A percentile compares a stretch with the other conserved stretches of the same genome.
Conservation (phyloP, 305 asterid genomes). For the Ilex paraguariensis region DNA sequence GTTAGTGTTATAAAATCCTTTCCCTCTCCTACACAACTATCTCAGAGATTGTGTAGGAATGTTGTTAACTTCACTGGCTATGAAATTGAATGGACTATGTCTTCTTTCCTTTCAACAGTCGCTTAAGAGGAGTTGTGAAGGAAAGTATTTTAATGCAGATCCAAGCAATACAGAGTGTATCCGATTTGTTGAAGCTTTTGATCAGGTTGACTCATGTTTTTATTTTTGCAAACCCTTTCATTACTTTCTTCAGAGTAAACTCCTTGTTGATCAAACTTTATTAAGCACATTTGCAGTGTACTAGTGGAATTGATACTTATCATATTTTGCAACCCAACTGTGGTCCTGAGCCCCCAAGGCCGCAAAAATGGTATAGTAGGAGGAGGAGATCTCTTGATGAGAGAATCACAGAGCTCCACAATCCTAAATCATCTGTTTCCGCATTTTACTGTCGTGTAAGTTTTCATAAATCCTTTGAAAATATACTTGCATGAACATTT, state of each 20-base stretch:
- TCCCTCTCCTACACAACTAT: too few species aligned
- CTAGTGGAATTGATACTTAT: neutral
- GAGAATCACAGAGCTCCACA: neutral
- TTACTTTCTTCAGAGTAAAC: too few species aligned
- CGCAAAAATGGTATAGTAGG: neutral
- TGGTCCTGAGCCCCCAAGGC: neutral
- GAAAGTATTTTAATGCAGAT: conserved; percentile 4
- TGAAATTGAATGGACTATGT: too few species aligned
- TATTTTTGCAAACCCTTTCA: too few species aligned
- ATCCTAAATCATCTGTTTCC: neutral
- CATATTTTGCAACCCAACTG: conserved; percentile 10
- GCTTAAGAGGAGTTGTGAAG: conserved; percentile 2
- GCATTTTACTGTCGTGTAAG: conserved; percentile 9
- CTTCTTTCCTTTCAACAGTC: conserved; percentile 4
- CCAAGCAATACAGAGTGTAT: conserved; percentile 9
- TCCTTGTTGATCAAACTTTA: too few species aligned
- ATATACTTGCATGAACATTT: too few species aligned
- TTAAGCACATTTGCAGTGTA: neutral
- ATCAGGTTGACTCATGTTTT: too few species aligned
- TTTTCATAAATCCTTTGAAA: neutral
- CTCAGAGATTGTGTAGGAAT: neutral
- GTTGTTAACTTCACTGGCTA: neutral
- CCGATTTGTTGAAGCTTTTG: conserved; percentile 6
- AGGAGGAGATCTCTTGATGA: conserved; percentile 13
- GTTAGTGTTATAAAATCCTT: neutral